Evolutionary conservation across 1,139 yeast genomes (phyloP).

Genomic region (Suhomyces choctaworum): DNA sequence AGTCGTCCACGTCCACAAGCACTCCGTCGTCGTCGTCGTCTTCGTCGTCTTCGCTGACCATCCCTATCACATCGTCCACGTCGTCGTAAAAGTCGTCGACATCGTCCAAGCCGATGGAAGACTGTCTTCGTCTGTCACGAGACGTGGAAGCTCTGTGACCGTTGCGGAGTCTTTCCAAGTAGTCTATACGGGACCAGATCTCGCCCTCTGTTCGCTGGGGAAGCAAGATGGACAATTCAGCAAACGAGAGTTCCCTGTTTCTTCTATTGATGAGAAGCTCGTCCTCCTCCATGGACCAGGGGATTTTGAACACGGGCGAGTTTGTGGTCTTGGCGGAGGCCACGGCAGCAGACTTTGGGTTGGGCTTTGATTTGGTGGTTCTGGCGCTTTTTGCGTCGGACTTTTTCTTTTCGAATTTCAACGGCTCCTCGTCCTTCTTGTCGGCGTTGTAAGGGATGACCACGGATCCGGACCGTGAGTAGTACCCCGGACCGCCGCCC

Average conservation of each 20-base stretch:
- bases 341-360: background rate
- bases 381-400: conserved; percentile 13
- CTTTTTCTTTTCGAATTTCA: conserved; percentile 20
- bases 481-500: conserved; percentile 31
- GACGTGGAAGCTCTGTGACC: conserved; percentile 41
- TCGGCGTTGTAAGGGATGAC: conserved; percentile 42
- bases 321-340: conserved; percentile 4
- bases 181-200: conserved; percentile 61
- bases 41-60: conserved; percentile 36
- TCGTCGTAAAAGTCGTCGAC: conserved; percentile 49
- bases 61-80: conserved; percentile 39
- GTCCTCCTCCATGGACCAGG: conserved; percentile 72
- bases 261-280: conserved; percentile 60
- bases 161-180: conserved; percentile 49
- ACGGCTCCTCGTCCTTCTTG: conserved; percentile 29
- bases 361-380: conserved; percentile 4
- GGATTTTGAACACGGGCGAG: conserved; percentile 38
- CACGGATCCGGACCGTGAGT: conserved; percentile 47
- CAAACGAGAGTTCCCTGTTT: conserved; percentile 62
- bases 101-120: conserved; percentile 46
- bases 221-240: conserved; percentile 70
- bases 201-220: conserved; percentile 77
- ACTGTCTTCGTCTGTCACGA: conserved; percentile 38
- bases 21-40: conserved; percentile 26
- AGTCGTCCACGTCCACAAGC: conserved; percentile 42